phyloP scores from a whole-genome alignment of 495 filamentous ascomycete genomes.

The Penicillium longicatenatum region DNA sequence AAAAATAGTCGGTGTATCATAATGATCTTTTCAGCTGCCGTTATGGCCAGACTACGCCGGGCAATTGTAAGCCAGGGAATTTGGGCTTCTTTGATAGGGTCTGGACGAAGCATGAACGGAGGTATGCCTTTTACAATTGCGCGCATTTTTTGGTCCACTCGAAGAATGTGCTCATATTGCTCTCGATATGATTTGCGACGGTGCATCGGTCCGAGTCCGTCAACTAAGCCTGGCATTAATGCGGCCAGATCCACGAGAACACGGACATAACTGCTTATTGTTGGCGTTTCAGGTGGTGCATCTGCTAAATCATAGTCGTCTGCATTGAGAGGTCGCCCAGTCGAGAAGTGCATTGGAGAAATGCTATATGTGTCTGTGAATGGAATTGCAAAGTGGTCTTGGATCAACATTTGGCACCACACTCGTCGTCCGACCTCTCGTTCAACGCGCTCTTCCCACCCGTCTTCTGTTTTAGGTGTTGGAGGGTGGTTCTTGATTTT shows the following conservation, averaged over 20 bases:
- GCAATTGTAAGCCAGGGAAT: constrained; percentile 43
- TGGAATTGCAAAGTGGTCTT: constrained; percentile 52
- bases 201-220: constrained; percentile 38
- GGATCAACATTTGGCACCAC: constrained; percentile 49
- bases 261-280: constrained; percentile 40
- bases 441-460: constrained; percentile 30
- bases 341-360: constrained; percentile 42
- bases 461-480: constrained; percentile 23
- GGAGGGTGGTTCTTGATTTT: constrained; percentile 27
- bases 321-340: constrained; percentile 41
- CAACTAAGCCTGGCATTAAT: constrained; percentile 43
- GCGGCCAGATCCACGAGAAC: constrained; percentile 42
- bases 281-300: constrained; percentile 36
- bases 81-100: constrained; percentile 32
- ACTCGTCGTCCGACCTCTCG: constrained; percentile 45
- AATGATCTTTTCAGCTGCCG: constrained; percentile 53
- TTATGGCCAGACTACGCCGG: constrained; percentile 44
- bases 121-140: constrained; percentile 36
- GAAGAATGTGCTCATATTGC: constrained; percentile 48
- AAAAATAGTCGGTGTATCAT: constrained; percentile 54
- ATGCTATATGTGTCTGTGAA: constrained; percentile 51
- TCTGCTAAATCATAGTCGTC: constrained; percentile 40
- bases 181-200: constrained; percentile 28
- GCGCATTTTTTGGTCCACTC: constrained; percentile 46
- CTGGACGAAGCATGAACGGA: constrained; percentile 29